These are phyloP conservation scores for Ottelia alismoides DNA, from an alignment of 106 monocot genomes.

Conservation along the genomic window DNA sequence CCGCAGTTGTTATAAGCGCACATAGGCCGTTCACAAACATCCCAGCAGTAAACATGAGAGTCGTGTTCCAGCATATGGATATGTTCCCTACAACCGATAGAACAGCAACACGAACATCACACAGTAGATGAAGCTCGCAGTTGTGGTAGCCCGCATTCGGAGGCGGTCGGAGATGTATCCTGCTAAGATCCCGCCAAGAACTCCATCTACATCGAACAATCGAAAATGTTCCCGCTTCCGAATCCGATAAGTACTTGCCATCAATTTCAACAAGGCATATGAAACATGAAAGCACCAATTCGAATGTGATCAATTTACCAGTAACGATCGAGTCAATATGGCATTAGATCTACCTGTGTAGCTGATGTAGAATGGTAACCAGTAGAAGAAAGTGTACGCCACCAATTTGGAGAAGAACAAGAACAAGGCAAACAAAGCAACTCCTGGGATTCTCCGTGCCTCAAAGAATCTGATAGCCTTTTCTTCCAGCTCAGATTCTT, in stretches of 20 bases:
- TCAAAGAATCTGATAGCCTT: conserved; percentile 65
- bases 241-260: conserved; percentile 59
- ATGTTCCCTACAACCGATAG: conserved; percentile 55
- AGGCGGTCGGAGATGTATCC: conserved; percentile 88
- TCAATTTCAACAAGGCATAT: conserved; percentile 37
- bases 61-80: conserved; percentile 13
- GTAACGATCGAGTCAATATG: no score
- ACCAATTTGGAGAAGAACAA: conserved; percentile 85
- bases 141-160: conserved; percentile 62
- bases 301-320: no score
- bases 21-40: conserved; percentile 41
- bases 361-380: conserved; percentile 89
- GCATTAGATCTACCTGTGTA: conserved; percentile 87
- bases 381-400: conserved; percentile 85
- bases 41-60: conserved; percentile 25
- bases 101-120: conserved; percentile 71
- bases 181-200: conserved; percentile 78
- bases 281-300: not conserved
- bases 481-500: conserved; percentile 13
- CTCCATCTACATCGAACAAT: conserved; percentile 86
- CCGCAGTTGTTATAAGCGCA: conserved; percentile 40
- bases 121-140: conserved; percentile 77
- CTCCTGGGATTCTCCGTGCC: conserved; percentile 83
- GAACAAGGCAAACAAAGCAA: conserved; percentile 74
- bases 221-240: conserved; percentile 58